Base-by-base conservation (phyloP, 2,329 filamentous ascomycete species). In the Chaetothyriales sp. region DNA sequence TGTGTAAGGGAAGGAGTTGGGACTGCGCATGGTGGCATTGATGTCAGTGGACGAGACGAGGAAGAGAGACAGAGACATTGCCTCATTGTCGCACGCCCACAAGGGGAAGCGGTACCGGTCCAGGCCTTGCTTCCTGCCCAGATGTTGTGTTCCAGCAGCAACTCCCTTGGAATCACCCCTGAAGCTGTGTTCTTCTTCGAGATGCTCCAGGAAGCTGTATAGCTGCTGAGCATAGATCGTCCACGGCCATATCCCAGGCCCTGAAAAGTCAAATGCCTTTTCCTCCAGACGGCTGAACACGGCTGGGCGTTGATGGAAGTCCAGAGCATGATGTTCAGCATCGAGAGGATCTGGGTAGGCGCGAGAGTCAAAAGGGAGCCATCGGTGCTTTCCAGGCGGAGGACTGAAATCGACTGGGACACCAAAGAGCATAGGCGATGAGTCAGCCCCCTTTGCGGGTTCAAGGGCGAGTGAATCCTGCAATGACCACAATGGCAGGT, bases 231-330 rank as follows among this genome's bases (percentile, higher is more conserved):
- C 68, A 46, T 63, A 73, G 49, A 77, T 69, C 18, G 68, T 70
- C 76, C 75, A 79, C 44, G 72, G 66, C 1, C 63, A 64, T 63
- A 71, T 66, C 1, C 67, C 69, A 0, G 68, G 65, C 6, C 73
- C 72, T 51, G 66, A 68, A 8, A 69, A 61, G 48, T 62, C 61
- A n/a, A 56, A 52, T 10, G 64, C 61, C 10, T 15, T 39, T 15
- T 39, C 32, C 12, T 39, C 3, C 4, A 39, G 3, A 39, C 32
- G 32, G 10, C 32, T 15, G 32, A 4, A 15, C 9, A 39, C 15
- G 12, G 32, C 10, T 4, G 12, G 32, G 8, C 32, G 32, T 39
- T 39, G 32, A 15, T 15, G 32, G 32, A 39, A 39, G 32, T 39
- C 32, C 32, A 39, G 32, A 15, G 32, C 32, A 39, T 39, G 7